A percentile compares a stretch with the other conserved stretches of the same genome.
These are phyloP conservation scores for Pulveroboletus sp. DNA, from an alignment of 1,284 basidiomycete species.

Conservation along the genomic window DNA sequence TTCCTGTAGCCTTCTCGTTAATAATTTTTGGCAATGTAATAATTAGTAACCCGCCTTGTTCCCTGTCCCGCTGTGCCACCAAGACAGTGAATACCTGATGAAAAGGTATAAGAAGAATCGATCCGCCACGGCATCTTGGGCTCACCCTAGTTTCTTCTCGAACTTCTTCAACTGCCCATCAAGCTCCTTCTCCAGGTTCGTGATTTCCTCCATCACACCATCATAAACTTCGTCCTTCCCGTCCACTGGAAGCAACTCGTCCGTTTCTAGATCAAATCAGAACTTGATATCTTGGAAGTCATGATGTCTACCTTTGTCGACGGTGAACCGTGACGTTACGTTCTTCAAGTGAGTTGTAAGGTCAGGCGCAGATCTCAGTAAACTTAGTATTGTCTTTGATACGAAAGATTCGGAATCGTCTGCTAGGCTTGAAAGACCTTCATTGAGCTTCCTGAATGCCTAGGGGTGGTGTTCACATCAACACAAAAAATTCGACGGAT, in stretches of 20 bases:
- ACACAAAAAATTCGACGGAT: background rate
- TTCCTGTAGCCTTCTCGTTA: slow-evolving; percentile 52
- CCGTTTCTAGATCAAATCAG: slow-evolving; percentile 45
- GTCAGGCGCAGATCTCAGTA: slow-evolving; percentile 83
- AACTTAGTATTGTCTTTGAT: slow-evolving; percentile 70
- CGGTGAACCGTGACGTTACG: slow-evolving; percentile 68
- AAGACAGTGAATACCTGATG: slow-evolving; percentile 56
- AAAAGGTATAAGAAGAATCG: slow-evolving; percentile 6
- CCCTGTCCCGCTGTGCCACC: slow-evolving; percentile 84
- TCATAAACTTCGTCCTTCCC: slow-evolving; percentile 89
- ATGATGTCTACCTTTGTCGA: slow-evolving; percentile 56
- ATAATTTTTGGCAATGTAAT: background rate
- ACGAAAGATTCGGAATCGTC: slow-evolving; percentile 72
- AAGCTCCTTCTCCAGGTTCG: slow-evolving; percentile 68
- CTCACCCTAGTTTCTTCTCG: slow-evolving; percentile 59
- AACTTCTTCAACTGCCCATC: slow-evolving; percentile 64
- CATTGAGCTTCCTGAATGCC: slow-evolving; percentile 77
- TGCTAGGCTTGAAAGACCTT: slow-evolving; percentile 64
- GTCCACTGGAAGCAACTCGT: slow-evolving; percentile 71
- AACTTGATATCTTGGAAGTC: slow-evolving; percentile 9
- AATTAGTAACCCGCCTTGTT: slow-evolving; percentile 59
- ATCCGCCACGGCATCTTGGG: slow-evolving; percentile 11
- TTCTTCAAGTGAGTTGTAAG: slow-evolving; percentile 69
- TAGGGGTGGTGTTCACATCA: slow-evolving; percentile 34
- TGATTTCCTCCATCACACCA: slow-evolving; percentile 68